Evolutionary conservation across 2,329 filamentous ascomycete genomes (phyloP), one percentile per base, ranked within the genome.

Genomic region (Daldinia sp.): DNA sequence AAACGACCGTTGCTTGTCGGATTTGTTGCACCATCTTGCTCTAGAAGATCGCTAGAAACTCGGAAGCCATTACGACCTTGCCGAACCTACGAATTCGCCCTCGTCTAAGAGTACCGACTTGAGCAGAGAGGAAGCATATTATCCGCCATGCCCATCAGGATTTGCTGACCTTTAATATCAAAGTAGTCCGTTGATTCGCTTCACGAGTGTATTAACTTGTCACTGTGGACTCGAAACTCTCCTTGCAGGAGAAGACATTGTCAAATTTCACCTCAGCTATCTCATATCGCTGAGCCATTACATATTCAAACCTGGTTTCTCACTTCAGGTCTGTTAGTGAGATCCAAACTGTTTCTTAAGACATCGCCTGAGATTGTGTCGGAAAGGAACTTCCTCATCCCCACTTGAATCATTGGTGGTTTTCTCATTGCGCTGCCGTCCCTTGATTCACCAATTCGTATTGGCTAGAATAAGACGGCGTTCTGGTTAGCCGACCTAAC

Each of bases 21-120:
- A 48, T 54, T 64, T 48, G 68, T 72, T 62, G 60, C 62, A 69
- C 68, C 51, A 30, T 60, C 56, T 54, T 42, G 61, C 67, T 62
- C 67, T 70, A 72, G 67, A 72, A 68, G 7, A 26, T 28, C 37
- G 53, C 53, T 56, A 56, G 53, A 56, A 42, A 41, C 37, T 53
- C 50, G 23, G 55, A 13, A 26, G 30, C 50, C 57, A 23, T 62
- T 55, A 51, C 57, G 58, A 60, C 41, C 51, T 60, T 41, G n/a
- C 28, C 37, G 39, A 55, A 48, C 18, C 50, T 54, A 30, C 61
- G 35, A 60, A 66, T 58, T 64, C 61, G 63, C 61, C 56, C 63
- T 65, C 53, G 53, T 41, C 59, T 60, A 60, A 50, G 42, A 44
- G 51, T 57, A 39, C 42, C 59, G 60, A 65, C 28, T 60, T 63